These are phyloP conservation scores for Isoetes engelmannii DNA, from an alignment of 83 land plant genomes.

Conservation along the genomic window DNA sequence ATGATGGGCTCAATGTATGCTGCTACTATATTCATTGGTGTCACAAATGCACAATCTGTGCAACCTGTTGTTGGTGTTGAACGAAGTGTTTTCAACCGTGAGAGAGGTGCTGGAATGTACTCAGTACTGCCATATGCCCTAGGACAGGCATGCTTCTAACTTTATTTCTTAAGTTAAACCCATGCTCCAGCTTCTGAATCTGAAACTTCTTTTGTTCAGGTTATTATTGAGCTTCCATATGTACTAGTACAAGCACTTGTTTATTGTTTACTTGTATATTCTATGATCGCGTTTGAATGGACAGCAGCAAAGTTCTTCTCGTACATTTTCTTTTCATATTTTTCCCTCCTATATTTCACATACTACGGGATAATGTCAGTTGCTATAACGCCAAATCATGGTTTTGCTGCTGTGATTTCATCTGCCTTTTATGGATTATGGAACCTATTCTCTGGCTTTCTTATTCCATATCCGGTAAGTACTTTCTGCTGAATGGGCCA, in stretches of 20 bases:
- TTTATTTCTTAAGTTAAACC: too few species aligned
- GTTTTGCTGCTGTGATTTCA: constrained; percentile 33
- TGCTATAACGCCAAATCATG: constrained; percentile 38
- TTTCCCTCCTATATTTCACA: constrained; percentile 45
- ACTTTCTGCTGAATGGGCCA: neutral
- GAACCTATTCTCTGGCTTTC: constrained; percentile 47
- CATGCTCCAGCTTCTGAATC: neutral
- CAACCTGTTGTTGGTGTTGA: too few species aligned
- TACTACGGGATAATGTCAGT: constrained; percentile 51
- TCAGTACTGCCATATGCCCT: too few species aligned
- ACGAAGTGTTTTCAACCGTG: too few species aligned
- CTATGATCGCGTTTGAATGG: constrained; percentile 45
- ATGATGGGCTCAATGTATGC: too few species aligned
- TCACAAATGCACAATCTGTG: too few species aligned
- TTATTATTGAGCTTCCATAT: constrained; percentile 46
- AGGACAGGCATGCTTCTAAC: too few species aligned
- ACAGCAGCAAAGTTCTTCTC: constrained; percentile 46
- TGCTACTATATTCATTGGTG: too few species aligned
- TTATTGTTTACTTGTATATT: constrained; percentile 35
- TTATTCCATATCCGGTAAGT: constrained; percentile 45
- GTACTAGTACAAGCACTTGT: constrained; percentile 29
- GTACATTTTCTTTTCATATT: constrained; percentile 38
- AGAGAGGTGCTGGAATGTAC: too few species aligned
- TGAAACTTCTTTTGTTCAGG: constrained; percentile 26
- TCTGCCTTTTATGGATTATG: constrained; percentile 33